Evolutionary conservation across 2,329 filamentous ascomycete genomes (phyloP), one percentile per base, ranked within the genome.

Genomic region (Epichloe uncinata): DNA sequence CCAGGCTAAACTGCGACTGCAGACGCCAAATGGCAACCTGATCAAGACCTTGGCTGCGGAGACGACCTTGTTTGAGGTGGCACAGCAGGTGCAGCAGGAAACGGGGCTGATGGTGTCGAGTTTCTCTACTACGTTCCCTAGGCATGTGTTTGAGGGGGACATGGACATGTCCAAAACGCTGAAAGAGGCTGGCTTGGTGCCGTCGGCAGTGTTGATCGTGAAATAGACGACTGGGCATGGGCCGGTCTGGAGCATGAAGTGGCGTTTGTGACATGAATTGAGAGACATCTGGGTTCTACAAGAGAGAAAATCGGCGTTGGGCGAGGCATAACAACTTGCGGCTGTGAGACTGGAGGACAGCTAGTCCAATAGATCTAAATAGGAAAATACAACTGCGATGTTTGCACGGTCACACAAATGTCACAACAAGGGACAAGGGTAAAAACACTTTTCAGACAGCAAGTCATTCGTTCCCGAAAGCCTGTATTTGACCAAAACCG

Each of bases 31-130:
- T 5, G 87, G 88, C 13, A 90, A 85, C 54, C 72, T 96, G 49
- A 82, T 84, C 69, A 97, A 95, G 76, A 91, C 85, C 0, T 82
- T 95, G 55, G 83, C 88, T 0, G 89, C 87, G 5, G 87, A 94
- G 52, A 94, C 89, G 3, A 97, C 93, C 0, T 71, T 98, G 11
- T 95, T 95, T 59, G 91, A 98, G 69, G 82, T 98, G 47, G 89
- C 87, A 0, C 81, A 90, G 58, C 77, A 82, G 51, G 64, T 98
- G 22, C 72, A 81, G 62, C 67, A 77, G 46, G 87, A 96, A 63
- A 81, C 78, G 47, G 87, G 85, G 0, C 66, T 78, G 5, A 69
- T 79, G 3, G 84, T 94, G 13, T 77, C 73, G 22, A 88, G 81
- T 58, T 96, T 98, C 63, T 81, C 84, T 1, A 85, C 84, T 58